phyloP scores from a whole-genome alignment of 2,329 filamentous ascomycete species.

The Nigrograna mackinnonii region DNA sequence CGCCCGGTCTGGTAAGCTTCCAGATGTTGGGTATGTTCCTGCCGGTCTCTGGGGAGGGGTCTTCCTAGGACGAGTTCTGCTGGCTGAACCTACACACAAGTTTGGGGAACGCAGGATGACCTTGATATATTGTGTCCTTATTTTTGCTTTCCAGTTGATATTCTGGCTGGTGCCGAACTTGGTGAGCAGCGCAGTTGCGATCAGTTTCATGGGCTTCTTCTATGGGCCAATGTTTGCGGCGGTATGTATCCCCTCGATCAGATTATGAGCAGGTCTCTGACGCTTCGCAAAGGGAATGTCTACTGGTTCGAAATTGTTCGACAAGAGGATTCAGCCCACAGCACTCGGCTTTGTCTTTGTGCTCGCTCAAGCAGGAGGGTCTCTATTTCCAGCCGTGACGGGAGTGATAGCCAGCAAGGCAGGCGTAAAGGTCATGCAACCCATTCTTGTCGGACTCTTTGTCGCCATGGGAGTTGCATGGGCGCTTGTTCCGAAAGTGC shows the following conservation, averaged over 20 bases:
- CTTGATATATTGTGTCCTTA: conserved; percentile 56
- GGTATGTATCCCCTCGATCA: neutral
- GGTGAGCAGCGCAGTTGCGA: conserved; percentile 54
- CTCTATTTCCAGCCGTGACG: conserved; percentile 59
- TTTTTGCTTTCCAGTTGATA: conserved; percentile 46
- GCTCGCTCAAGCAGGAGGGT: conserved; percentile 59
- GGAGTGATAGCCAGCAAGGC: conserved; percentile 47
- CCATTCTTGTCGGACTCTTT: conserved; percentile 23
- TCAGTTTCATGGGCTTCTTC: conserved; percentile 61
- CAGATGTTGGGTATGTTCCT: conserved; percentile 64
- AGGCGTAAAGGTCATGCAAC: conserved; percentile 25
- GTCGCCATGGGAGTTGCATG: conserved; percentile 23
- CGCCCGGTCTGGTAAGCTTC: conserved; percentile 60
- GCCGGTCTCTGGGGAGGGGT: conserved; percentile 63
- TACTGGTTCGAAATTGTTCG: conserved; percentile 57
- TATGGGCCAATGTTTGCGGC: conserved; percentile 63
- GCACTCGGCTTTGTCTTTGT: conserved; percentile 61
- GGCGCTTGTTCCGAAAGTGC: conserved; percentile 20
- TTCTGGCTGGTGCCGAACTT: conserved; percentile 30
- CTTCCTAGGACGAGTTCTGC: conserved; percentile 59
- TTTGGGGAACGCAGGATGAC: conserved; percentile 64
- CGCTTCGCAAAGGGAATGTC: conserved; percentile 61
- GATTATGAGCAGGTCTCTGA: neutral
- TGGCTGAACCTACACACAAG: conserved; percentile 63
- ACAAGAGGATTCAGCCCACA: conserved; percentile 50